Evolutionary conservation across 768 basidiomycete species (phyloP), one percentile per base, ranked within the genome.

Genomic region (Tulasnella calospora): DNA sequence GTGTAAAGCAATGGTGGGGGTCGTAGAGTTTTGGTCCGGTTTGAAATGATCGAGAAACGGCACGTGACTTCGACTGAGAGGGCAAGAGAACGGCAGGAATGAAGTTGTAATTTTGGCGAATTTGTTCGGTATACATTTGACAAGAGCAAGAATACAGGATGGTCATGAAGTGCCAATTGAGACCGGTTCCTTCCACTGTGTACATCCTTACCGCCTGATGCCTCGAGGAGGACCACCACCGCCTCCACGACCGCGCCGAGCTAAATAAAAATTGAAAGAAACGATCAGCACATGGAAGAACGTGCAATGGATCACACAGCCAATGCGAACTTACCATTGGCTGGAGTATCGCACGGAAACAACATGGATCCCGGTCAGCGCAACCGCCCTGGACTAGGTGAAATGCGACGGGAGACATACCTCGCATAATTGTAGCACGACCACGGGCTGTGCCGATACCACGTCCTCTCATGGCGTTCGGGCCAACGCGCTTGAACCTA

Each of bases 381-480:
- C 15, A 6, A 30, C 15, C 17, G 27, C 6, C 2, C 27, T 30
- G 23, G 12, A 57, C 21, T 5, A 15, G 9, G 12, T 47, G 23
- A 41, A 38, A 36, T 12, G 21, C 38, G 76, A 47, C 51, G 38
- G 55, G 75, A 83, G 71, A 86, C 94, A 81, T 81, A 98, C 95
- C 97, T 85, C 97, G 89, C 93, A 98, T 96, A 82, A 98, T 98
- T 19, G 97, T 99, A 67, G 97, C 97, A 85, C 97, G 92, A 85
- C 97, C 97, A 89, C 97, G 92, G 71, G 97, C 97, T 83, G 97
- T 98, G 82, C 98, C 98, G 83, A 99, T 99, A 90, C 98, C 98
- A 81, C 97, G 89, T 83, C 98, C 98, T 82, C 94, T 92, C 96
- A 98, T 98, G 27, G 96, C 97, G 83, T 98, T 98, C 12, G 97